Percentiles rank a stretch among this genome's conserved stretches.
Evolutionary conservation across 2,329 filamentous ascomycete species (phyloP).

Genomic region (Trichoderma lentiforme): DNA sequence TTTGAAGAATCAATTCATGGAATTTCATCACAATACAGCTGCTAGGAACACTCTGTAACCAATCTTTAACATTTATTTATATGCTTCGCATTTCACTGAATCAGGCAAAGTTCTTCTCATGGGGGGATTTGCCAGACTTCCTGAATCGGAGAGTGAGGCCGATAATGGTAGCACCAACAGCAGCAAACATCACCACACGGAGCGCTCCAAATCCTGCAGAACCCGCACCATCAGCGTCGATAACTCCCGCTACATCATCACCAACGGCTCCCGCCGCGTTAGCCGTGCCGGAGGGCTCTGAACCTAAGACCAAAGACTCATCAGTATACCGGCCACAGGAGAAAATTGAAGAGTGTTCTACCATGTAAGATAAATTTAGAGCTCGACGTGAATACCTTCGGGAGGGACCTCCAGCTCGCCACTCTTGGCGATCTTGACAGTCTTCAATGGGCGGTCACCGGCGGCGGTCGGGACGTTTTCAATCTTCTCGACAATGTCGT

Average conservation of each 20-base stretch:
- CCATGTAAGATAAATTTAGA: constrained; percentile 51
- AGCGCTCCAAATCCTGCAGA: constrained; percentile 39
- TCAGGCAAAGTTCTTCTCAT: constrained; percentile 46
- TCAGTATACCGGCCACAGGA: constrained; percentile 36
- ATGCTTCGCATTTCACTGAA: neutral
- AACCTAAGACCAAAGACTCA: constrained; percentile 26
- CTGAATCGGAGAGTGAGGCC: constrained; percentile 42
- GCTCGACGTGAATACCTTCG: constrained; percentile 92
- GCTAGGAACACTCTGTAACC: neutral
- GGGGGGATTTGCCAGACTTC: constrained; percentile 32
- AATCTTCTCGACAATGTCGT: constrained; percentile 75
- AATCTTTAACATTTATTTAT: neutral
- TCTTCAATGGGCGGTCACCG: constrained; percentile 65
- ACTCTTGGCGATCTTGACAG: constrained; percentile 76
- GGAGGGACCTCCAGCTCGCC: constrained; percentile 77
- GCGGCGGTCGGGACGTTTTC: constrained; percentile 64
- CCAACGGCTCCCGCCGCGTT: constrained; percentile 21
- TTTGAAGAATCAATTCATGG: neutral
- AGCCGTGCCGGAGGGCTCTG: constrained; percentile 31
- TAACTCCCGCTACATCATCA: neutral
- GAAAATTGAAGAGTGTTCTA: constrained; percentile 18
- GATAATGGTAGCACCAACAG: constrained; percentile 46
- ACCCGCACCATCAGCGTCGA: neutral
- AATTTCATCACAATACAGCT: neutral
- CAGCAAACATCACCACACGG: constrained; percentile 49